Evolutionary conservation across 768 basidiomycete species (phyloP).

Genomic region (Tricholoma furcatifolium): DNA sequence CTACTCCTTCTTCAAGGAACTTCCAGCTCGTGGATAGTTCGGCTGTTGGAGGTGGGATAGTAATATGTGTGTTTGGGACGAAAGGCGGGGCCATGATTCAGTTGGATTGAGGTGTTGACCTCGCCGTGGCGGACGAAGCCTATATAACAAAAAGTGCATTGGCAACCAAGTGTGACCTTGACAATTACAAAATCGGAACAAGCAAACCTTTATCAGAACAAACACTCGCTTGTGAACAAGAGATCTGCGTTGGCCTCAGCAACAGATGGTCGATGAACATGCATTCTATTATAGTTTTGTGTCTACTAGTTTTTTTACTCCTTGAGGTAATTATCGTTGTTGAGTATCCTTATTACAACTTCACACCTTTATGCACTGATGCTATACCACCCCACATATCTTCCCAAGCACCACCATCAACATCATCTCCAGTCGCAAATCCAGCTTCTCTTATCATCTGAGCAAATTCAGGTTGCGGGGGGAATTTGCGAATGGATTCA

Average conservation of each 20-base stretch:
- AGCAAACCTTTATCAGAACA: neutral
- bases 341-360: constrained; percentile 43
- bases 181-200: neutral
- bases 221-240: too few relatives aligned
- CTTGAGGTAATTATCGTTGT: too few relatives aligned
- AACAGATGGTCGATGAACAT: too few relatives aligned
- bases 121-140: constrained; percentile 3
- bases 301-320: too few relatives aligned
- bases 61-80: too few relatives aligned
- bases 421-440: constrained; percentile 69
- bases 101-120: constrained; percentile 14
- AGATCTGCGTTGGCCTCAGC: too few relatives aligned
- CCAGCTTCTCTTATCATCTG: constrained; percentile 87
- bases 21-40: constrained; percentile 87
- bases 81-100: constrained; percentile 32
- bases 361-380: constrained; percentile 81
- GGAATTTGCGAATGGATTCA: constrained; percentile 95
- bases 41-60: constrained; percentile 68
- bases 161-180: neutral
- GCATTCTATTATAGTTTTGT: too few relatives aligned
- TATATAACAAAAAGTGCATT: neutral
- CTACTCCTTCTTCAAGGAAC: constrained; percentile 83
- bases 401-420: constrained; percentile 82
- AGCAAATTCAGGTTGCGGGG: constrained; percentile 83
- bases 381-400: constrained; percentile 89